phyloP scores from a whole-genome alignment of 2,329 filamentous ascomycete genomes.

The Calycina marina region DNA sequence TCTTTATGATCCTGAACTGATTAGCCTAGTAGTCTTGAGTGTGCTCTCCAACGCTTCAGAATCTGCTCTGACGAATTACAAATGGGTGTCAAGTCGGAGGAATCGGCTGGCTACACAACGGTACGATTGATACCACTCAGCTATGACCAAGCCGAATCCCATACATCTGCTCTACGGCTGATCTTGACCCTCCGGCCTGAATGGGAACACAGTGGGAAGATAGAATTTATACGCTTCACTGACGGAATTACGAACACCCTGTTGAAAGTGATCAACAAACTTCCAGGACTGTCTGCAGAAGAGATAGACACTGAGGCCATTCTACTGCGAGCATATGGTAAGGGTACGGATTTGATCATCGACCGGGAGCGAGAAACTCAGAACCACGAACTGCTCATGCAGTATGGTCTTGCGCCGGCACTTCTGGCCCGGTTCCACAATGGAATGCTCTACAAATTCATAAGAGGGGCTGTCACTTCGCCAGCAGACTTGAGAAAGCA shows the following conservation, averaged over 20 bases:
- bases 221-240: slow-evolving; percentile 84
- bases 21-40: too few species aligned
- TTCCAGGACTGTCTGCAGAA: slow-evolving; percentile 55
- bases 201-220: slow-evolving; percentile 62
- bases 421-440: slow-evolving; percentile 89
- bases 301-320: slow-evolving; percentile 75
- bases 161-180: slow-evolving; percentile 65
- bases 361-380: slow-evolving; percentile 75
- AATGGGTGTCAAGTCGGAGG: slow-evolving; percentile 5
- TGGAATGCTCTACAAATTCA: slow-evolving; percentile 87
- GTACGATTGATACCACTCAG: slow-evolving; percentile 56
- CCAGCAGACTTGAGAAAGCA: slow-evolving; percentile 67
- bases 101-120: slow-evolving; percentile 14
- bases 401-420: slow-evolving; percentile 67
- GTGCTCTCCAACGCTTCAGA: too few species aligned
- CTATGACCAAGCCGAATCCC: slow-evolving; percentile 65
- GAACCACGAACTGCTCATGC: slow-evolving; percentile 77
- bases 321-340: slow-evolving; percentile 82
- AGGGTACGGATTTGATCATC: slow-evolving; percentile 88
- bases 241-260: slow-evolving; percentile 97
- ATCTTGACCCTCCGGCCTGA: slow-evolving; percentile 69
- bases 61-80: too few species aligned
- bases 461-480: slow-evolving; percentile 65
- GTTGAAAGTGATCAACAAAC: slow-evolving; percentile 60
- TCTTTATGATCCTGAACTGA: too few species aligned